Evolutionary conservation across 768 basidiomycete species (phyloP), one percentile per base, ranked within the genome.

Genomic region (Tylopilus felleus): DNA sequence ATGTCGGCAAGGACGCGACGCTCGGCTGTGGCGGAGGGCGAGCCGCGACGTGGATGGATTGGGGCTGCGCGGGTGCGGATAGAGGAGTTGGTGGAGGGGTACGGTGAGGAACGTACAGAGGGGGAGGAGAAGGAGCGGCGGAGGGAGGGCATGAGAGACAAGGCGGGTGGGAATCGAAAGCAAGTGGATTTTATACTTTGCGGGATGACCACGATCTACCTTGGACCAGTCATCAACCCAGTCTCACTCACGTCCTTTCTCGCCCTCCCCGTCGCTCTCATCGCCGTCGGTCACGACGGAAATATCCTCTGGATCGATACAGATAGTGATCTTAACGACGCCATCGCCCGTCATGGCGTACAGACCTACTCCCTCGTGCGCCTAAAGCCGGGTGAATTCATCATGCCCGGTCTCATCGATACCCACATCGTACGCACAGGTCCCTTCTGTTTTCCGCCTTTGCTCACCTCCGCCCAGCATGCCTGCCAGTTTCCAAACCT

Each of bases 331-430:
- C 63, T 90, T 8, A 78, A 77, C 65, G 75, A 82, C 19, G 72
- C 74, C 4, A 67, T 89, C 44, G 73, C 75, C 0, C 68, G 71
- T 41, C 80, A 83, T 56, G 86, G 83, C n/a, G 63, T 73, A 19
- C 42, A 66, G 2, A 5, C 12, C 35, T 58, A 60, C 49, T 49
- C 60, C 35, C 63, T 83, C 5, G 64, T 79, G 9, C 52, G 52
- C n/a, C 64, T 85, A 44, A 69, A 68, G 12, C 68, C 75, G 3
- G 82, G 82, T 16, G 76, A 85, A 58, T 94, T 93, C 65, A 63
- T 96, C 52, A 81, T 92, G 64, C 94, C 94, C 7, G 94, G 94
- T 4, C 83, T 96, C 67, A 75, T 95, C 50, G 94, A 97, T 75
- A 96, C 93, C 28, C 93, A 96, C 71, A 90, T 88, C 31, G 93